Evolutionary conservation across 176 grass and related monocot genomes (phyloP).

Genomic region (Zea luxurians): DNA sequence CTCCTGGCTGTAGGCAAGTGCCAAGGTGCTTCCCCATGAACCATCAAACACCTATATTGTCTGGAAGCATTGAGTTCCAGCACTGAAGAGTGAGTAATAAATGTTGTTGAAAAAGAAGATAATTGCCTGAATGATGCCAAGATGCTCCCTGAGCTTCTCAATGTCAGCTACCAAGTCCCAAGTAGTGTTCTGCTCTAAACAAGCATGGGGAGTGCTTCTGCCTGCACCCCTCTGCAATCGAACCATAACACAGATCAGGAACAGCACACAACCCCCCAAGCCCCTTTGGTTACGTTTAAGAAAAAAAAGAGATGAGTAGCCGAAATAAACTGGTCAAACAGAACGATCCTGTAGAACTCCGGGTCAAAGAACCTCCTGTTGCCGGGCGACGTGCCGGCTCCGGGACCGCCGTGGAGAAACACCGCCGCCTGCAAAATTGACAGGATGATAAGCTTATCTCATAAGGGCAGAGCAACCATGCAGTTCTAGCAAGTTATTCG

Average conservation of each 20-base stretch:
- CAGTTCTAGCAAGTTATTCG: not conserved
- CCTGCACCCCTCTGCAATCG: slow-evolving; percentile 73
- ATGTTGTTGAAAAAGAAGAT: not conserved
- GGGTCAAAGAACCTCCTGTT: slow-evolving; percentile 84
- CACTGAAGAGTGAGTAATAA: not conserved
- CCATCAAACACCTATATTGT: slow-evolving; percentile 83
- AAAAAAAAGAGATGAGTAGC: not conserved
- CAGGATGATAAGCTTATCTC: not conserved
- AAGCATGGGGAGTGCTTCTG: slow-evolving; percentile 83
- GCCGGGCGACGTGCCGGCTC: slow-evolving; percentile 66
- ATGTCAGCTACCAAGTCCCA: too few relatives aligned
- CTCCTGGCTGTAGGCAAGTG: slow-evolving; percentile 76
- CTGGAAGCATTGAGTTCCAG: not conserved
- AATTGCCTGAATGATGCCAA: slow-evolving; percentile 43
- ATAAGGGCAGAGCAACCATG: not conserved
- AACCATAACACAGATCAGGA: not conserved
- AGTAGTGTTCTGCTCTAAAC: slow-evolving; percentile 64
- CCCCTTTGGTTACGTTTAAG: not conserved
- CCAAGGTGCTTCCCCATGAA: slow-evolving; percentile 96
- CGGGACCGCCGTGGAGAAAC: slow-evolving; percentile 82
- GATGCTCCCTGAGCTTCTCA: too few relatives aligned
- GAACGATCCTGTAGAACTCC: slow-evolving; percentile 74
- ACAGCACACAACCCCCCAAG: not conserved
- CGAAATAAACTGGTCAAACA: slow-evolving; percentile 73
- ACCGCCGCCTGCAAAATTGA: slow-evolving; percentile 64